Base-by-base conservation (phyloP, 1,284 basidiomycete species). In the Filobasidium uniguttulatum region DNA sequence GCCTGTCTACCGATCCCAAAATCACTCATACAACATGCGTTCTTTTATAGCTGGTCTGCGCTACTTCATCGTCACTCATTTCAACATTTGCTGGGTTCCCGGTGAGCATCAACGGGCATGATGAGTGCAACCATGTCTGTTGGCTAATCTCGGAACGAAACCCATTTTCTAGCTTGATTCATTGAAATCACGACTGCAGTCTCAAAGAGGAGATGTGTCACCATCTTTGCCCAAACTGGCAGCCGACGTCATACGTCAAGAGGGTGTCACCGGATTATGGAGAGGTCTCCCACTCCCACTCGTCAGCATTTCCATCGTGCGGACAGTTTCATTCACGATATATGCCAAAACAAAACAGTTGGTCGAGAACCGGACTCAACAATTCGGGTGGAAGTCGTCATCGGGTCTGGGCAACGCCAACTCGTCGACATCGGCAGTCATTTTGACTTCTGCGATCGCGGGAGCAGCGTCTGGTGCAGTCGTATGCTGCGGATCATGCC, bases 281-380 rank as follows among this genome's bases (percentile, higher is more conserved):
- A 57, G 67, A 49, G 67, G 67, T 1, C 66, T 67, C 22, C 66
- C 67, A 76, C 88, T 97, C 59, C 93, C 93, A 28, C 77, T 97
- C 49, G 78, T 93, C 69, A 96, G 93, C 6, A 97, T 98, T 60
- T 91, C 89, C 5, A 90, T 93, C 63, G 91, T 97, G 62, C 84
- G 91, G 76, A 72, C 75, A 74, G 85, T 64, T 26, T 91, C 87
- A 44, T 94, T 96, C 69, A 90, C 86, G 14, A 93, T 96, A 60
- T 96, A 94, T 68, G 86, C 81, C 47, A 76, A 80, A 43, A 90
- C 87, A 46, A 94, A 91, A 71, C 81, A 86, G 55, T 75, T 77
- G 57, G 82, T 86, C 17, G 29, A 37, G 25, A 44, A 30, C 7
- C 48, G 22, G 14, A 34, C 20, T 37, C 31, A 36, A 20, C 38